Conservation (phyloP, 345 rosid species). For the Hevea brasiliensis region DNA sequence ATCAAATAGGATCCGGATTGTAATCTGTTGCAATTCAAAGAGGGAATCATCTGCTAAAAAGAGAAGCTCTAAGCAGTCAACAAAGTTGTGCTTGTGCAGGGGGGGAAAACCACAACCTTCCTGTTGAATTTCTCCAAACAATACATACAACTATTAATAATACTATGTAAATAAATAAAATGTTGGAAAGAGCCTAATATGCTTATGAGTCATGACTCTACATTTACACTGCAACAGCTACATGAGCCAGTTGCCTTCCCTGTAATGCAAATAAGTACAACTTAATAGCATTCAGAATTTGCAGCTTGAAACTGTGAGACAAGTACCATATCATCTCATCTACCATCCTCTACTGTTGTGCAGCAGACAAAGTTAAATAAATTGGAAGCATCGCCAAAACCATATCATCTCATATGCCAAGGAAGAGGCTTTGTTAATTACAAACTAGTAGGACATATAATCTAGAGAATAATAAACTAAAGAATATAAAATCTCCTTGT, state of each 20-base stretch:
- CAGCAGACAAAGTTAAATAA: neutral
- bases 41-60: neutral
- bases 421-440: slow-evolving; percentile 13
- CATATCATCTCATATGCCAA: neutral
- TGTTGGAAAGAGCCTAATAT: no score
- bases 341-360: neutral
- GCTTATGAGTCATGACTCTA: no score
- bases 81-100: neutral
- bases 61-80: neutral
- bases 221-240: neutral
- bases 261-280: neutral
- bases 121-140: slow-evolving; percentile 5
- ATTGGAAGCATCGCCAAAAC: slow-evolving; percentile 34
- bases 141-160: neutral
- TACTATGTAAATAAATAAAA: no score
- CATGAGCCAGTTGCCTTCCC: neutral
- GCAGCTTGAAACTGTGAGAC: neutral
- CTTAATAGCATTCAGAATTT: neutral
- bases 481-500: neutral
- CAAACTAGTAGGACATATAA: neutral
- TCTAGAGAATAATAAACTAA: neutral
- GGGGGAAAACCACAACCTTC: slow-evolving; percentile 17
- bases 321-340: neutral
- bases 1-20: neutral
- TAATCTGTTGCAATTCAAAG: neutral